A percentile compares a stretch with the other conserved stretches of the same genome.
Evolutionary conservation across 371 early-diverging fungal species (phyloP).

Genomic region (Parasitella parasitica): DNA sequence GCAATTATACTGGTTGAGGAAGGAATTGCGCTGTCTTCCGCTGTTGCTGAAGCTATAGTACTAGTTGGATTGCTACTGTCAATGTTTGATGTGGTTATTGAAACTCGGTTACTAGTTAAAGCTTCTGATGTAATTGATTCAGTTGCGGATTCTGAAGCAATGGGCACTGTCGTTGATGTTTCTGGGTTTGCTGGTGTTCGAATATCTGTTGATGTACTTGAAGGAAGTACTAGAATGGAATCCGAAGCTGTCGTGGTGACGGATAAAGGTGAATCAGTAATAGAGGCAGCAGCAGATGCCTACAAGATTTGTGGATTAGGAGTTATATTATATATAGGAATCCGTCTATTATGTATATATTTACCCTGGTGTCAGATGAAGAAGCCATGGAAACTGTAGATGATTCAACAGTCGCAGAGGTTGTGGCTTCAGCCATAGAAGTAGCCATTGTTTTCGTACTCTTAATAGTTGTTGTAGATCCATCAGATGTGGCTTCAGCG

Average conservation of each 20-base stretch:
- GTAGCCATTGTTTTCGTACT: background rate
- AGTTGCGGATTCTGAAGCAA: background rate
- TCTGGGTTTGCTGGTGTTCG: background rate
- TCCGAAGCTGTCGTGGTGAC: background rate
- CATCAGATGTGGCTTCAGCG: background rate
- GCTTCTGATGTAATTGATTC: background rate
- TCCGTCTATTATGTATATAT: too few species aligned
- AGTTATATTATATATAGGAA: background rate
- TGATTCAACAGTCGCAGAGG: background rate
- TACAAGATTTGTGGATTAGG: background rate
- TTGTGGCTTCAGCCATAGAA: background rate
- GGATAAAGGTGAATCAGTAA: background rate
- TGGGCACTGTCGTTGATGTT: background rate
- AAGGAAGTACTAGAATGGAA: background rate
- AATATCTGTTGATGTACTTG: background rate
- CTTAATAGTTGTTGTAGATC: background rate
- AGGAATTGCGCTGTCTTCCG: too few species aligned
- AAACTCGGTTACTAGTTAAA: background rate
- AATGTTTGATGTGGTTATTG: background rate
- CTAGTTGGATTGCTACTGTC: background rate
- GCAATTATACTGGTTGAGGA: background rate
- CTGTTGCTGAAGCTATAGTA: background rate
- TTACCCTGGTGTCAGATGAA: background rate
- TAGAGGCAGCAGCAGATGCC: background rate
- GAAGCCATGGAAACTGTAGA: background rate